Conservation (phyloP, 352 stramenopile genomes). For the Pythium guiyangense region DNA sequence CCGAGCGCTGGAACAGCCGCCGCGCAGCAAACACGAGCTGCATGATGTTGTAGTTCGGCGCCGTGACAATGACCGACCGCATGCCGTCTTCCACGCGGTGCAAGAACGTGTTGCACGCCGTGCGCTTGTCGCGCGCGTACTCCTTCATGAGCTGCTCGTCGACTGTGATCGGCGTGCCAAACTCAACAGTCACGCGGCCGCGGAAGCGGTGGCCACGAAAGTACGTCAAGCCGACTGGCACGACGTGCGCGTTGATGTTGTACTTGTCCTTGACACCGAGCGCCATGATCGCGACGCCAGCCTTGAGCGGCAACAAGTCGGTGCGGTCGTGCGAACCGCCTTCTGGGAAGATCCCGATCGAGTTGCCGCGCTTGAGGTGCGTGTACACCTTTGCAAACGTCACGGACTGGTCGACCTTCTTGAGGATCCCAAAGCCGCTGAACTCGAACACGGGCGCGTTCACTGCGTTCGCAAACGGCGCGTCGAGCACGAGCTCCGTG, state of each 20-base stretch:
- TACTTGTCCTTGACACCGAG: constrained; percentile 96
- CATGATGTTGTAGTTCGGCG: constrained; percentile 96
- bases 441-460: constrained; percentile 35
- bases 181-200: constrained; percentile 95
- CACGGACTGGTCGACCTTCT: constrained; percentile 89
- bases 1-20: constrained; percentile 92
- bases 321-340: constrained; percentile 97
- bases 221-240: constrained; percentile 98
- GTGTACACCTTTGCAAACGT: constrained; percentile 92
- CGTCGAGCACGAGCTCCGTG: constrained; percentile 71
- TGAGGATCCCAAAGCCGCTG: constrained; percentile 82
- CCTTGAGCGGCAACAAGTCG: constrained; percentile 96
- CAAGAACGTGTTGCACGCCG: constrained; percentile 79
- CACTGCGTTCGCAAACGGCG: constrained; percentile 29
- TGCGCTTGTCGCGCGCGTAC: constrained; percentile 85
- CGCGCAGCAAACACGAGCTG: constrained; percentile 95
- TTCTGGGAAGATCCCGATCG: constrained; percentile 97
- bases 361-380: constrained; percentile 85
- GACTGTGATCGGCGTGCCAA: constrained; percentile 89
- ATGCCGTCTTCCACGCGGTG: constrained; percentile 81
- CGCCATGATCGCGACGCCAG: constrained; percentile 97
- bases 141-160: constrained; percentile 83
- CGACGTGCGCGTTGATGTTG: constrained; percentile 94
- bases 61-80: constrained; percentile 94
- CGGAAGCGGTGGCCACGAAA: constrained; percentile 96